Conservation (phyloP, 1,139 yeast genomes). For the Kodamaea sp. region DNA sequence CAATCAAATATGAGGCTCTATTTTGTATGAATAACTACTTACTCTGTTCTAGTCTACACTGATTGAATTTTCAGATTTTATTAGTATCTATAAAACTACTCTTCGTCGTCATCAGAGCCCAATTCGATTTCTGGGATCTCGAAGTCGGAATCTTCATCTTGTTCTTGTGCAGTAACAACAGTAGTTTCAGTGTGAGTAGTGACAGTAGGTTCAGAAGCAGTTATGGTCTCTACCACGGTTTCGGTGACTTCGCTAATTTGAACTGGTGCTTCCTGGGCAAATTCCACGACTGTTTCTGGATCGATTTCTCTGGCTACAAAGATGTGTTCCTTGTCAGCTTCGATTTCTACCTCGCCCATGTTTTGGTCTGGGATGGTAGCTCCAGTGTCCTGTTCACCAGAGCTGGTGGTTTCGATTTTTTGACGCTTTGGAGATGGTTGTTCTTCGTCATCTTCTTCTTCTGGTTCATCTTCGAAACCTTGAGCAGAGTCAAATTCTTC, state of each 20-base stretch:
- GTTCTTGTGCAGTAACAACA: slow-evolving; percentile 13
- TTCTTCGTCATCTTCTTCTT: slow-evolving; percentile 22
- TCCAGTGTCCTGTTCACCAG: not conserved
- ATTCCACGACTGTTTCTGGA: slow-evolving; percentile 8
- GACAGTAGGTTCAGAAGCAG: not conserved
- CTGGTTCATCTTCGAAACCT: slow-evolving; percentile 20
- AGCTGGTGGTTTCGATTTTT: slow-evolving; percentile 3
- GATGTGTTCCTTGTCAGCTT: slow-evolving; percentile 12
- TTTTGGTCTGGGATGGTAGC: slow-evolving; percentile 2
- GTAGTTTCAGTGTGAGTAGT: not conserved
- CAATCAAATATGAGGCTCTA: too few species aligned
- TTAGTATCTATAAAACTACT: slow-evolving; percentile 1
- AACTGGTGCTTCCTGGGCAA: slow-evolving; percentile 5
- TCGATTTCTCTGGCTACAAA: slow-evolving; percentile 10
- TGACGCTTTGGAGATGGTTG: slow-evolving; percentile 13
- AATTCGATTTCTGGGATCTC: slow-evolving; percentile 60
- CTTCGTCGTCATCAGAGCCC: slow-evolving; percentile 30
- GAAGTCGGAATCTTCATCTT: slow-evolving; percentile 48
- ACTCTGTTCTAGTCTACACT: too few species aligned
- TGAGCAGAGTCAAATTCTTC: slow-evolving; percentile 8
- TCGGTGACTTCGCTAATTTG: slow-evolving; percentile 2
- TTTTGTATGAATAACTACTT: too few species aligned
- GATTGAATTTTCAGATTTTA: not conserved
- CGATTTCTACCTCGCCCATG: slow-evolving; percentile 4
- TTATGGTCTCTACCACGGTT: slow-evolving; percentile 1